Base-by-base conservation (phyloP, 23 red algal genomes). In the Cyanidium caldarium region DNA sequence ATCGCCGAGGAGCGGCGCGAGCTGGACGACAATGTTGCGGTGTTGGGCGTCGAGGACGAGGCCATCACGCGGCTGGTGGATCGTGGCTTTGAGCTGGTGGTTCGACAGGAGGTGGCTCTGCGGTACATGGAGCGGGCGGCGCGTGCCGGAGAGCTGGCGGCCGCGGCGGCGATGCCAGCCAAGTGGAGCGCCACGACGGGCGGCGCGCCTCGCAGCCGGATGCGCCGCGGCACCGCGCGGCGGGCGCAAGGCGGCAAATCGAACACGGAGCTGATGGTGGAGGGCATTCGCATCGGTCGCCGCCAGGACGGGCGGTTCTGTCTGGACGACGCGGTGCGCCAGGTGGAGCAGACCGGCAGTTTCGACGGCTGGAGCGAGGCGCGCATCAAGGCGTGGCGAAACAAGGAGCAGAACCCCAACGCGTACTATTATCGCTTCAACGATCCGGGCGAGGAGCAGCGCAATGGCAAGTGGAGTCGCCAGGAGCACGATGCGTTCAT, bases 371-470 rank as follows among this genome's bases (percentile, higher is more conserved):
- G 70, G 70, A 61, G 45, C 3, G 70, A 75, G 39, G 70, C 70
- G 30, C 70, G 70, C 30, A 75, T 75, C 70, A 75, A 75, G 43
- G 70, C 70, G 14, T 75, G 58, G 33, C 38, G 38, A 7, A 61
- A 75, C 45, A 75, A 61, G 16, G 58, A 79, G 36, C 20, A n/a
- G 15, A 79, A 79, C 46, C 75, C 75, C 10, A 79, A 79, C 21
- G 75, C 75, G 65, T 79, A 67, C 28, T 79, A 79, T 33, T 79
- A 79, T 15, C 46, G 75, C 0, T 67, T 79, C 36, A 79, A 79
- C 17, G 56, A 45, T 21, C 56, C 56, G 1, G 57, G 57, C 44
- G 75, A 65, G 0, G 56, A 65, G 44, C 58, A 67, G 34, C 28
- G 33, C 17, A 37, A 65, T 1, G 75, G 75, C 35, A 33, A 33